phyloP scores from a whole-genome alignment of 441 rosid species.

The Flueggea neowawraea region DNA sequence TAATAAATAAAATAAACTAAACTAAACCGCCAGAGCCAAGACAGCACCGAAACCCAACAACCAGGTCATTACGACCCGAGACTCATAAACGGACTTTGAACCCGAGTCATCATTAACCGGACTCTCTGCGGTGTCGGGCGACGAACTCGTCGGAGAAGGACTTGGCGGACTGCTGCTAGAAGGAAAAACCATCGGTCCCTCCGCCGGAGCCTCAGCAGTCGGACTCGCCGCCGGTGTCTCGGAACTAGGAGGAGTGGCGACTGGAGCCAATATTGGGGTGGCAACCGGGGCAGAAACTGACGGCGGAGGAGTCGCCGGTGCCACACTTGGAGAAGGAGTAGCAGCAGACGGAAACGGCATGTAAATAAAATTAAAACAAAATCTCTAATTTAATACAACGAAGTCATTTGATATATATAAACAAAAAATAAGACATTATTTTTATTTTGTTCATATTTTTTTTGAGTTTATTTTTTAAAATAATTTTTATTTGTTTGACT shows the following conservation, averaged over 20 bases:
- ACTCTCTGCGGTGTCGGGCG: slow-evolving; percentile 29
- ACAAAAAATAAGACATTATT: too few relatives aligned
- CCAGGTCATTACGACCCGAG: slow-evolving; percentile 21
- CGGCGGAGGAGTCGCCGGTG: slow-evolving; percentile 31
- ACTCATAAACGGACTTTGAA: slow-evolving; percentile 26
- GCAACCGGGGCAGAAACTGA: slow-evolving; percentile 14
- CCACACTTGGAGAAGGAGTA: slow-evolving; percentile 26
- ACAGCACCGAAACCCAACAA: slow-evolving; percentile 26
- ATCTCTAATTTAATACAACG: too few relatives aligned
- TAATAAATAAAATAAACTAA: background rate
- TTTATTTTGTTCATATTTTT: too few relatives aligned
- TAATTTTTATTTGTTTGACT: too few relatives aligned
- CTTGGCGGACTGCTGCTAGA: slow-evolving; percentile 37
- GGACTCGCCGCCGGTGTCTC: too few relatives aligned
- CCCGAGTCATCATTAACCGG: slow-evolving; percentile 39
- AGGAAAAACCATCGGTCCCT: slow-evolving; percentile 48
- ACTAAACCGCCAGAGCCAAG: slow-evolving; percentile 10
- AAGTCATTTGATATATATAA: too few relatives aligned
- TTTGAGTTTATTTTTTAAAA: too few relatives aligned
- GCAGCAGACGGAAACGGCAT: slow-evolving; percentile 14
- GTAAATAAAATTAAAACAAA: too few relatives aligned
- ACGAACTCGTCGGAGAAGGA: slow-evolving; percentile 19
- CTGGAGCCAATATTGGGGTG: too few relatives aligned
- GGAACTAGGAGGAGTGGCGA: too few relatives aligned
- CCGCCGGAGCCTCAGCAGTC: slow-evolving; percentile 29